A percentile compares a stretch with the other conserved stretches of the same genome.
Evolutionary conservation across 257 asterid species (phyloP).

Genomic region (Solanum lycopersicoides): DNA sequence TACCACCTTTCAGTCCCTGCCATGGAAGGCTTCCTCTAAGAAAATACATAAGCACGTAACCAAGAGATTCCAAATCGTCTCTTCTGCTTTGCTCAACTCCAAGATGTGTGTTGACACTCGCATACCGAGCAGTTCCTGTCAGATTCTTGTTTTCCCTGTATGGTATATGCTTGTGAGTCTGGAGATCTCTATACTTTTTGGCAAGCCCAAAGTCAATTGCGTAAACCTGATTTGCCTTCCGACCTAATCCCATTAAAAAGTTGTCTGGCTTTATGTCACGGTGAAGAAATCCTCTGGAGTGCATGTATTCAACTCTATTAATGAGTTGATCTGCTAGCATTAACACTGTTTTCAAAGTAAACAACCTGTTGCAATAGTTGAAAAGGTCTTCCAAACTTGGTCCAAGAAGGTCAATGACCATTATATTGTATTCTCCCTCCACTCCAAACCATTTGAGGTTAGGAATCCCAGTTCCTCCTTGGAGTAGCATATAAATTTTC

Average conservation of each 20-base stretch:
- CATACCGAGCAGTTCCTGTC: constrained; percentile 19
- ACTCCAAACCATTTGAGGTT: constrained; percentile 88
- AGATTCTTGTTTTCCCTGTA: constrained; percentile 25
- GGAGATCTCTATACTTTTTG: constrained; percentile 36
- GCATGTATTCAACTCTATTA: constrained; percentile 92
- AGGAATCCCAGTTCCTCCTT: constrained; percentile 94
- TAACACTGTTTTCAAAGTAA: constrained; percentile 72
- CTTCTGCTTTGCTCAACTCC: constrained; percentile 19
- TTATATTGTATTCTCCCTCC: constrained; percentile 71
- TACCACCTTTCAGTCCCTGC: constrained; percentile 20
- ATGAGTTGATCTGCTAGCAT: constrained; percentile 94
- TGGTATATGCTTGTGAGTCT: constrained; percentile 41
- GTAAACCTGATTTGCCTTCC: constrained; percentile 87
- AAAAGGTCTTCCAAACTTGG: constrained; percentile 92
- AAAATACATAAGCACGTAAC: constrained; percentile 16
- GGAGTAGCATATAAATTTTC: constrained; percentile 78
- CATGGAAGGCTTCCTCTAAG: constrained; percentile 22
- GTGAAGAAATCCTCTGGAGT: constrained; percentile 93
- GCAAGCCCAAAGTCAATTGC: constrained; percentile 39
- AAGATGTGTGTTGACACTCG: constrained; percentile 15
- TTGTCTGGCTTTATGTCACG: constrained; percentile 97
- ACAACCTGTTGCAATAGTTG: constrained; percentile 71
- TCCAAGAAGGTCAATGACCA: constrained; percentile 95
- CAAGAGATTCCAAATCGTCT: constrained; percentile 20
- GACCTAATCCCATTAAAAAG: constrained; percentile 90